phyloP scores from a whole-genome alignment of 2,329 filamentous ascomycete species.

The Salinomyces thailandicus region DNA sequence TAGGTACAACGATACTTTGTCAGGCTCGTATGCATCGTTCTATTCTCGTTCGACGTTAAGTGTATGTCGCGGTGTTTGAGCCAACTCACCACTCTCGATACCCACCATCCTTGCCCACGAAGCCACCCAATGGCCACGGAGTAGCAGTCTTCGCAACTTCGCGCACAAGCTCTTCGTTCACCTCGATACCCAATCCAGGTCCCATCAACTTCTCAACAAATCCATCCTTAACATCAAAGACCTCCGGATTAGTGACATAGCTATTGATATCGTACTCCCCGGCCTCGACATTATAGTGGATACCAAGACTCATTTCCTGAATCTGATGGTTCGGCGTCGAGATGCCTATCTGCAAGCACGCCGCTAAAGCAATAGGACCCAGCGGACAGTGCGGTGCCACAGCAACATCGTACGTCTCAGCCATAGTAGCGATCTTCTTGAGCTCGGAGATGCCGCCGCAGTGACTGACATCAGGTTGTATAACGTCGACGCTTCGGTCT shows the following conservation, averaged over 20 bases:
- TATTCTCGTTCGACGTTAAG: too few relatives aligned
- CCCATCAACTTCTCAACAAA: slow-evolving; percentile 18
- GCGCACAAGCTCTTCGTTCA: slow-evolving; percentile 57
- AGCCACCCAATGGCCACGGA: slow-evolving; percentile 57
- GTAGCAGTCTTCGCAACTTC: slow-evolving; percentile 46
- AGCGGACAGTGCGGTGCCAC: slow-evolving; percentile 61
- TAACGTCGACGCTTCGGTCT: slow-evolving; percentile 55
- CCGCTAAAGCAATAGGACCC: slow-evolving; percentile 62
- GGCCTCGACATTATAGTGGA: slow-evolving; percentile 61
- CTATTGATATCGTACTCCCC: slow-evolving; percentile 49
- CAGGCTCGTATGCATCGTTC: too few relatives aligned
- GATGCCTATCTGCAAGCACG: slow-evolving; percentile 56
- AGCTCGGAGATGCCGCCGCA: slow-evolving; percentile 48
- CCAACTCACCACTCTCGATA: slow-evolving; percentile 53
- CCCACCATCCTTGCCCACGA: slow-evolving; percentile 56
- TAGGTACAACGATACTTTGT: too few relatives aligned
- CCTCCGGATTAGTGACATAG: slow-evolving; percentile 20
- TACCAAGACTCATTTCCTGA: slow-evolving; percentile 68
- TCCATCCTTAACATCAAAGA: slow-evolving; percentile 22
- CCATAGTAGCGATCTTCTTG: slow-evolving; percentile 57
- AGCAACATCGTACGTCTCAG: slow-evolving; percentile 55
- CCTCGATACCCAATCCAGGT: slow-evolving; percentile 25
- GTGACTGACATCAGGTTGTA: slow-evolving; percentile 64
- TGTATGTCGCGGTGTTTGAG: background rate
- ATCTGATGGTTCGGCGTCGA: slow-evolving; percentile 57